These are phyloP conservation scores for Cladophialophora immunda DNA, from an alignment of 2,329 filamentous ascomycete species.

Conservation along the genomic window DNA sequence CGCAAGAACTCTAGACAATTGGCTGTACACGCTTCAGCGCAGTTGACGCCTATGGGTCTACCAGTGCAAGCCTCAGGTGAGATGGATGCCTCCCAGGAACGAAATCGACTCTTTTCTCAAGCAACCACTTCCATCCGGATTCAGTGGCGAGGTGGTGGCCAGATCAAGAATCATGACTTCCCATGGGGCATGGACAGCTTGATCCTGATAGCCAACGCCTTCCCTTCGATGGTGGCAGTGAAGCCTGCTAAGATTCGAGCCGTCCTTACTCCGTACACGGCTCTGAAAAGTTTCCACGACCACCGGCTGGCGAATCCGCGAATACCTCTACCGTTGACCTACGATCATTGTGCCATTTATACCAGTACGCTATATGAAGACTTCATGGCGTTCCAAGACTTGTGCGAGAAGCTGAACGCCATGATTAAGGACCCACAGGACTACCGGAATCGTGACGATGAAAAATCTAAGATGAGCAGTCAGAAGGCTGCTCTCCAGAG, in stretches of 20 bases:
- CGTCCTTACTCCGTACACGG: constrained; percentile 18
- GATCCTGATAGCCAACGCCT: constrained; percentile 22
- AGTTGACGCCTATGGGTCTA: constrained; percentile 17
- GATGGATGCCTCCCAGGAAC: constrained; percentile 10
- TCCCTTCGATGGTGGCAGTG: constrained; percentile 16
- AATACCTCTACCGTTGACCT: constrained; percentile 15
- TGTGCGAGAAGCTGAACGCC: constrained; percentile 20
- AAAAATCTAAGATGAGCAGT: constrained; percentile 4
- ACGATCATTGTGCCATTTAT: constrained; percentile 23
- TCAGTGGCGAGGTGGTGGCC: constrained; percentile 21
- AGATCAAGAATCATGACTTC: constrained; percentile 23
- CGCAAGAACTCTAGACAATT: constrained; percentile 15
- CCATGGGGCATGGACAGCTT: constrained; percentile 21
- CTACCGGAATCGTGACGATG: constrained; percentile 14
- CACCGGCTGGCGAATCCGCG: constrained; percentile 5
- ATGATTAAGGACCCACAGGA: constrained; percentile 13
- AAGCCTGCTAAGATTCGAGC: constrained; percentile 18
- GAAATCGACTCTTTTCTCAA: constrained; percentile 14
- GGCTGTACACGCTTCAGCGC: constrained; percentile 15
- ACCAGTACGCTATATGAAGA: constrained; percentile 23
- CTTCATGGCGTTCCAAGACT: constrained; percentile 20
- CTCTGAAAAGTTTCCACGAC: constrained; percentile 21
- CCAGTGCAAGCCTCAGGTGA: constrained; percentile 17
- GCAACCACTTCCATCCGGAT: constrained; percentile 22
- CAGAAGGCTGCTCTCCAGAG: constrained; percentile 11